These are phyloP conservation scores for Solanum aculeatissimum DNA, from an alignment of 305 asterid genomes.

Conservation along the genomic window DNA sequence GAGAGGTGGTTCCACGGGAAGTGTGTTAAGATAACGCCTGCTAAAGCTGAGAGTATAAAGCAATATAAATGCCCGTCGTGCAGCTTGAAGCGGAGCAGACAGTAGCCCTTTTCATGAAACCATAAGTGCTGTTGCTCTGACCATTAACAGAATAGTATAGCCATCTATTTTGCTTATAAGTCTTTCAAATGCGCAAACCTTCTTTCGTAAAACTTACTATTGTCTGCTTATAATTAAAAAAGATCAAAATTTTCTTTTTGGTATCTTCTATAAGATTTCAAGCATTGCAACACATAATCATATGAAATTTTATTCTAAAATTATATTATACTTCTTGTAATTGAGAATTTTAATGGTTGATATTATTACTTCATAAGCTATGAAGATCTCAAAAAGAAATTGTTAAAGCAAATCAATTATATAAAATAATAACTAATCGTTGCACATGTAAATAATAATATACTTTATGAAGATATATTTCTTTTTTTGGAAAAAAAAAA, in stretches of 20 bases:
- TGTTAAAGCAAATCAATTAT: not conserved
- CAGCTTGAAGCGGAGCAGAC: conserved; percentile 55
- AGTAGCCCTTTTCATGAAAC: conserved; percentile 14
- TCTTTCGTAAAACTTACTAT: too few species aligned
- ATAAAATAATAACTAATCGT: too few species aligned
- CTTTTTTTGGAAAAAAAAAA: too few species aligned
- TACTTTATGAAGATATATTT: too few species aligned
- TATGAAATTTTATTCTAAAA: too few species aligned
- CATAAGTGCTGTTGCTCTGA: conserved; percentile 12
- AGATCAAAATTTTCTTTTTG: not conserved
- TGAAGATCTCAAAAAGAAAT: not conserved
- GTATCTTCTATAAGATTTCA: not conserved
- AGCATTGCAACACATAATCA: not conserved
- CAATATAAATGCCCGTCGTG: conserved; percentile 89
- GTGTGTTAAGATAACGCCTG: conserved; percentile 86
- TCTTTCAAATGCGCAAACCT: too few species aligned
- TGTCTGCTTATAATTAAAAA: too few species aligned
- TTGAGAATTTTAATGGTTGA: not conserved
- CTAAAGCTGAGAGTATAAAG: conserved; percentile 78
- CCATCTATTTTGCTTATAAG: too few species aligned
- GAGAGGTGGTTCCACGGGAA: conserved; percentile 83
- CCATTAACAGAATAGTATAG: conserved; percentile 40
- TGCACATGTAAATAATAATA: not conserved
- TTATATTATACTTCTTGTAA: not conserved
- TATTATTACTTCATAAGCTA: not conserved